phyloP scores from a whole-genome alignment of 768 basidiomycete species.

The Filobasidium floriforme region DNA sequence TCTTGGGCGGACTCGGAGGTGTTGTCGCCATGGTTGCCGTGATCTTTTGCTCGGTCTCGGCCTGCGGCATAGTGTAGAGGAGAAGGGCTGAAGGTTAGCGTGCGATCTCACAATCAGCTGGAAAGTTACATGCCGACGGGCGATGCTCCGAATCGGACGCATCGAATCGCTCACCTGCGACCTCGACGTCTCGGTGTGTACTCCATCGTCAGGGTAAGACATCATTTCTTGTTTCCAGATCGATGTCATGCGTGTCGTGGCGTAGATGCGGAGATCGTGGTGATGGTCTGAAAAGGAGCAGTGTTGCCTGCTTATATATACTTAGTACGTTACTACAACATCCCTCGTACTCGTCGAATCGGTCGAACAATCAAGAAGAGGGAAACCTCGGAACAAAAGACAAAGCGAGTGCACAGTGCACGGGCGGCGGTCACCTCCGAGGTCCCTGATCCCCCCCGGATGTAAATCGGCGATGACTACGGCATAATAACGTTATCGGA shows the following conservation, averaged over 20 bases:
- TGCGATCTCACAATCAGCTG: too few species aligned
- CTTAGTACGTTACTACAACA: too few species aligned
- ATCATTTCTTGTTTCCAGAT: conserved; percentile 22
- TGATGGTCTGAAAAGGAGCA: not conserved
- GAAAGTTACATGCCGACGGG: too few species aligned
- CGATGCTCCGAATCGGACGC: not conserved
- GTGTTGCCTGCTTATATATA: too few species aligned
- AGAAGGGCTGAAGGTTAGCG: conserved; percentile 35
- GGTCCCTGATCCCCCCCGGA: too few species aligned
- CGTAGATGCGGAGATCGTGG: not conserved
- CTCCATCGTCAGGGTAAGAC: conserved; percentile 52
- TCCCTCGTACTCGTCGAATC: too few species aligned
- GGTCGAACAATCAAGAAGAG: too few species aligned
- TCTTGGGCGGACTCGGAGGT: conserved; percentile 38
- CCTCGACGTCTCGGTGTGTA: conserved; percentile 58
- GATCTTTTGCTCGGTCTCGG: conserved; percentile 9
- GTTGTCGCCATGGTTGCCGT: not conserved
- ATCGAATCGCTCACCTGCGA: conserved; percentile 19
- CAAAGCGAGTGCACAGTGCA: too few species aligned
- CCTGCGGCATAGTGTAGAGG: not conserved
- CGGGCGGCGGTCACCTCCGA: too few species aligned
- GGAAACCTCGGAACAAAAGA: too few species aligned
- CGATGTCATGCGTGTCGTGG: conserved; percentile 13
- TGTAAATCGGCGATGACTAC: too few species aligned
- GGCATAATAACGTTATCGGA: too few species aligned